These are phyloP conservation scores for Pseudonitzschia pungens DNA, from an alignment of 108 stramenopile species.

Conservation along the genomic window DNA sequence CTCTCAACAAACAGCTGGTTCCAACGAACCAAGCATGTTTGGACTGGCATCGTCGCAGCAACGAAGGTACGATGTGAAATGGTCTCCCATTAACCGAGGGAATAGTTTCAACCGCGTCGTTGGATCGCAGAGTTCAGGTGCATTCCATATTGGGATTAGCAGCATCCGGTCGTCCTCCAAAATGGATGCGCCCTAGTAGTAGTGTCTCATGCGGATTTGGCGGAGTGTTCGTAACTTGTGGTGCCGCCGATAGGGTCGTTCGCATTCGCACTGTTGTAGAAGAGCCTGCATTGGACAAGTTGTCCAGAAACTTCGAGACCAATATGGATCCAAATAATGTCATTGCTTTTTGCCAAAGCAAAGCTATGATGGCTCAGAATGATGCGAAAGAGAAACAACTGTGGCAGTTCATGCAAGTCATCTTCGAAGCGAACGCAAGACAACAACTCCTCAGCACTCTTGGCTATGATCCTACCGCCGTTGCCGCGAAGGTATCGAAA, in stretches of 20 bases:
- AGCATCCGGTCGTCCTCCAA: slow-evolving; percentile 87
- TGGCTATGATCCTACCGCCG: slow-evolving; percentile 86
- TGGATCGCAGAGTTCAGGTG: slow-evolving; percentile 95
- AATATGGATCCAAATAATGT: slow-evolving; percentile 56
- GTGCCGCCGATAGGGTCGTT: slow-evolving; percentile 47
- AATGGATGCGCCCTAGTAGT: slow-evolving; percentile 88
- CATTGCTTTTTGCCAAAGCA: slow-evolving; percentile 67
- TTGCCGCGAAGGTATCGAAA: slow-evolving; percentile 45
- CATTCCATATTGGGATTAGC: slow-evolving; percentile 81
- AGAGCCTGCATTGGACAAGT: slow-evolving; percentile 57
- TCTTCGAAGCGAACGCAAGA: slow-evolving; percentile 90
- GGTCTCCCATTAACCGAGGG: slow-evolving; percentile 90
- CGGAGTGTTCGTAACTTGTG: slow-evolving; percentile 78
- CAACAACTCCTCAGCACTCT: slow-evolving; percentile 88
- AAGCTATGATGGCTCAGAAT: slow-evolving; percentile 36
- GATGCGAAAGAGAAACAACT: slow-evolving; percentile 57
- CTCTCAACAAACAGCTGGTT: slow-evolving; percentile 7
- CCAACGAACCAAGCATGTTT: slow-evolving; percentile 47
- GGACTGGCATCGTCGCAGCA: slow-evolving; percentile 70
- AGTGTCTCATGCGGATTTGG: slow-evolving; percentile 93
- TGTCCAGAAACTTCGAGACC: slow-evolving; percentile 68
- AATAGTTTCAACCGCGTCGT: slow-evolving; percentile 89
- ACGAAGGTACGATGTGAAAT: slow-evolving; percentile 82
- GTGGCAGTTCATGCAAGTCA: slow-evolving; percentile 94
- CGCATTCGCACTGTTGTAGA: slow-evolving; percentile 65